Conservation (phyloP, 768 basidiomycete species). For the Leucosporidium creatinivorum region DNA sequence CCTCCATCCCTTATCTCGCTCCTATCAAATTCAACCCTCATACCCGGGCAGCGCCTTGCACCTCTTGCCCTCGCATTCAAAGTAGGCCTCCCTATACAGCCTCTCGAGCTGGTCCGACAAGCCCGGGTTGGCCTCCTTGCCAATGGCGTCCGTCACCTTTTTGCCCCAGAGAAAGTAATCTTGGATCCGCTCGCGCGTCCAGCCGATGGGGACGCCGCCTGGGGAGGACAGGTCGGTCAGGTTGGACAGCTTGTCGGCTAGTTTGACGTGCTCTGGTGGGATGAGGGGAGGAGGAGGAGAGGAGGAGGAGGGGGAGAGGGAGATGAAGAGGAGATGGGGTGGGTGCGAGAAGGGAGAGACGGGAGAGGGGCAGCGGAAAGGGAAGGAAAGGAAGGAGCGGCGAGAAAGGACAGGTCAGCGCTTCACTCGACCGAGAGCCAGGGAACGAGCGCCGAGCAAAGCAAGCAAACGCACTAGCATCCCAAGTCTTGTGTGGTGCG, state of each 20-base stretch:
- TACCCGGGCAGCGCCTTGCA: constrained; percentile 2
- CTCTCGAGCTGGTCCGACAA: constrained; percentile 15
- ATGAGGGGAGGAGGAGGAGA: too few species aligned
- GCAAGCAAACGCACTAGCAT: background rate
- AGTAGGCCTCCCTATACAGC: constrained; percentile 10
- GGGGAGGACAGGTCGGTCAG: background rate
- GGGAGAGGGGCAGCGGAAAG: too few species aligned
- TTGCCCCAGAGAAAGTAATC: constrained; percentile 16
- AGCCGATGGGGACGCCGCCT: constrained; percentile 3
- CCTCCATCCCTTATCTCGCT: too few species aligned
- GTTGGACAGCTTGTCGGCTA: constrained; percentile 31
- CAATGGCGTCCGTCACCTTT: constrained; percentile 13
- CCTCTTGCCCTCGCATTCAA: constrained; percentile 3
- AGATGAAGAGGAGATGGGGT: too few species aligned
- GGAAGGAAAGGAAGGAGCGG: too few species aligned
- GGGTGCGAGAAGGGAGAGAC: too few species aligned
- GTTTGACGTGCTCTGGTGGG: constrained; percentile 22
- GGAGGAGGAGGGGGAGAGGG: too few species aligned
- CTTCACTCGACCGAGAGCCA: too few species aligned
- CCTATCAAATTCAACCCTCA: too few species aligned
- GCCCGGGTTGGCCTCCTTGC: constrained; percentile 22
- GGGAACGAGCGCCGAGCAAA: too few species aligned
- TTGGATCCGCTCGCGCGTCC: constrained; percentile 17
- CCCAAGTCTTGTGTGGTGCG: constrained; percentile 12
- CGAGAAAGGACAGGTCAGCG: too few species aligned